phyloP scores from a whole-genome alignment of 2,329 filamentous ascomycete genomes.

The Talaromyces atroroseus region DNA sequence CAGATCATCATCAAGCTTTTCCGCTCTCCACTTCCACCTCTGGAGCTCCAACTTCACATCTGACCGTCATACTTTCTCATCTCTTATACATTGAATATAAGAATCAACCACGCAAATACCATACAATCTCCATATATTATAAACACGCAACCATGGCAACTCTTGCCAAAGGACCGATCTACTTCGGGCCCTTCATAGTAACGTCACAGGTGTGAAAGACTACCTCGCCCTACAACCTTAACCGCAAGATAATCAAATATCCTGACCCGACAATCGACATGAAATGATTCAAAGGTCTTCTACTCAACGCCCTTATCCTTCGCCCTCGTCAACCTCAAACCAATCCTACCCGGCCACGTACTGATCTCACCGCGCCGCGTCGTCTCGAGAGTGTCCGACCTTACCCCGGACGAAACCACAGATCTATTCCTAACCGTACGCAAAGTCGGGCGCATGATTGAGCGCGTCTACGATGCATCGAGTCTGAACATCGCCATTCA shows the following conservation, averaged over 20 bases:
- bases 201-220: constrained; percentile 57
- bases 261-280: neutral
- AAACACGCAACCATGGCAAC: constrained; percentile 1
- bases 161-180: constrained; percentile 40
- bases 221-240: neutral
- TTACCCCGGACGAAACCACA: constrained; percentile 64
- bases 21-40: neutral
- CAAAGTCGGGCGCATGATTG: constrained; percentile 70
- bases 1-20: neutral
- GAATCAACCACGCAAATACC: neutral
- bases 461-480: constrained; percentile 56
- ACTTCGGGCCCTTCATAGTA: constrained; percentile 72
- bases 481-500: constrained; percentile 94
- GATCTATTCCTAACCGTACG: constrained; percentile 89
- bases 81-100: neutral
- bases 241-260: neutral
- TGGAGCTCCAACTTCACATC: neutral
- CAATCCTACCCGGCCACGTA: constrained; percentile 86
- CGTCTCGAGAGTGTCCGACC: constrained; percentile 69
- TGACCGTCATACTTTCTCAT: neutral
- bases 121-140: neutral
- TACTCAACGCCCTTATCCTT: constrained; percentile 73
- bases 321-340: constrained; percentile 92
- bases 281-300: constrained; percentile 63
- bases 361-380: constrained; percentile 71